phyloP scores from a whole-genome alignment of 331 rosid genomes.

The Arachis monticola region DNA sequence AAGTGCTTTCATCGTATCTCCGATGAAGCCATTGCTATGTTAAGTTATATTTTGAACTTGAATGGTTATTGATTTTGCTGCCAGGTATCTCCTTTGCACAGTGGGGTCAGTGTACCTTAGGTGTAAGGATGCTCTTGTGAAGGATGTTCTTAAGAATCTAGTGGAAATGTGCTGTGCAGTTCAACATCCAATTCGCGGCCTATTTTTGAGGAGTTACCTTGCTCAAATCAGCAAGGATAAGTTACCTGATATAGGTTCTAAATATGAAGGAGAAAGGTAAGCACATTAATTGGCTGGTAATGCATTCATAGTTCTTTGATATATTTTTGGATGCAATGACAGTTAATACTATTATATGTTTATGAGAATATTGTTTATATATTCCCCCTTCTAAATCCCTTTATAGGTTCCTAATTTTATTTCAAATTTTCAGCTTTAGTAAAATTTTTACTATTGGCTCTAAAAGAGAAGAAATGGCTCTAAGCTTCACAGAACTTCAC shows the following conservation, averaged over 20 bases:
- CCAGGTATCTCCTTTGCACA: conserved; percentile 92
- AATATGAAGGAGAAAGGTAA: too few relatives aligned
- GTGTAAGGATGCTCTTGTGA: conserved; percentile 86
- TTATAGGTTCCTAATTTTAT: too few relatives aligned
- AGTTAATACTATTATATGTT: not conserved
- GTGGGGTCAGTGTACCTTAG: conserved; percentile 85
- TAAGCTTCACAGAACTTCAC: too few relatives aligned
- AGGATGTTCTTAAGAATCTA: conserved; percentile 87
- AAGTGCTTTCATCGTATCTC: conserved; percentile 27
- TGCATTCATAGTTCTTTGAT: conserved; percentile 22
- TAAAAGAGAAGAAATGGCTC: too few relatives aligned
- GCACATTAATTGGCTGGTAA: not conserved
- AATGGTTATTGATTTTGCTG: conserved; percentile 31
- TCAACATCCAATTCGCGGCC: conserved; percentile 79
- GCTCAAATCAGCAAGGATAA: too few relatives aligned
- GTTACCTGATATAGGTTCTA: too few relatives aligned
- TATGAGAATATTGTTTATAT: too few relatives aligned
- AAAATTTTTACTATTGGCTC: too few relatives aligned
- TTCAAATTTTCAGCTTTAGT: too few relatives aligned
- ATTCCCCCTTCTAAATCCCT: too few relatives aligned
- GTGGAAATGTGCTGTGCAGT: conserved; percentile 89
- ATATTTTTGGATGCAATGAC: not conserved
- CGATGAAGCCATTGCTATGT: too few relatives aligned
- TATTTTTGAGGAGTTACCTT: too few relatives aligned
- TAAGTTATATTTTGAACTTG: not conserved